These are phyloP conservation scores for Trichosporon inkin DNA, from an alignment of 1,284 basidiomycete species.

Conservation along the genomic window DNA sequence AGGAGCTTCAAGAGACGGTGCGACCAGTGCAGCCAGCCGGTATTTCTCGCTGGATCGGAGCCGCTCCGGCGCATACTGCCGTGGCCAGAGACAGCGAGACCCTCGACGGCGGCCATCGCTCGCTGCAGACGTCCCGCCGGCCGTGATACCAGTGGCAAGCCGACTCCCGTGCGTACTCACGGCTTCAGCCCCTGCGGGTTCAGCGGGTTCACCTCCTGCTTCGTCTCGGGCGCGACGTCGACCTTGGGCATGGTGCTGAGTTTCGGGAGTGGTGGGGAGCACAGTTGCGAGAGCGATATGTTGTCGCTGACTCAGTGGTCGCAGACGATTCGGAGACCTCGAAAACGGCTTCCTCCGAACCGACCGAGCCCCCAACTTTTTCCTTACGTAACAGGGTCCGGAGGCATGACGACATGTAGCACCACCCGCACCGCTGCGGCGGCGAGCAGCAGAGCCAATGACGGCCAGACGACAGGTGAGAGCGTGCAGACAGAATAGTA, in stretches of 20 bases:
- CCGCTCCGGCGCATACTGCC: too few species aligned
- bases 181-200: slow-evolving; percentile 89
- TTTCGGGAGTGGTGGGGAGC: neutral
- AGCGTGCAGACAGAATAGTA: too few species aligned
- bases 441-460: neutral
- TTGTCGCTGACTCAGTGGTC: neutral
- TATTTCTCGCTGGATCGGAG: too few species aligned
- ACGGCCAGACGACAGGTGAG: neutral
- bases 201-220: slow-evolving; percentile 60
- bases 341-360: slow-evolving; percentile 7
- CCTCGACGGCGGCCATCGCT: too few species aligned
- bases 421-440: neutral
- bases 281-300: neutral
- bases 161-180: slow-evolving; percentile 56
- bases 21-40: too few species aligned
- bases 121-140: too few species aligned
- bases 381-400: neutral
- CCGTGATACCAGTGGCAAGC: too few species aligned
- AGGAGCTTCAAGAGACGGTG: too few species aligned
- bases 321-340: neutral
- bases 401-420: neutral
- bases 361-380: neutral
- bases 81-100: too few species aligned
- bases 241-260: neutral
- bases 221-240: slow-evolving; percentile 5